A percentile compares a stretch with the other conserved stretches of the same genome.
Conservation (phyloP, 129 eudicot genomes). For the Centella asiatica region DNA sequence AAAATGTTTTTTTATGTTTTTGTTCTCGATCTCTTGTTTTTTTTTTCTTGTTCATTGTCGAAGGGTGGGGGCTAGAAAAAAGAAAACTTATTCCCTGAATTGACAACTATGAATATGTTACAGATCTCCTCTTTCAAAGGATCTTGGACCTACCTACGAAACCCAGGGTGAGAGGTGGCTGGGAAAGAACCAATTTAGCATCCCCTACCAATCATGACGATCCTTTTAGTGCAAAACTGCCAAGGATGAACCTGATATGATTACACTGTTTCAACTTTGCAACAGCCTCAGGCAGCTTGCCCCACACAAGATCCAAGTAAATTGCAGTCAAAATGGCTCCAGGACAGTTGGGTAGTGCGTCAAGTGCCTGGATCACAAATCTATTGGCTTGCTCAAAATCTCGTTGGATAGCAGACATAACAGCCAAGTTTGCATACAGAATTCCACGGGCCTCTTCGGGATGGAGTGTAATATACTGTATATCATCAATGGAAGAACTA, state of each 20-base stretch:
- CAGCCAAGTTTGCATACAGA: conserved; percentile 58
- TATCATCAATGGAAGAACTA: conserved; percentile 26
- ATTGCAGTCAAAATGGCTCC: conserved; percentile 65
- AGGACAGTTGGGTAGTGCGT: conserved; percentile 38
- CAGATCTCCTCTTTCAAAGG: conserved; percentile 57
- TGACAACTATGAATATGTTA: conserved; percentile 56
- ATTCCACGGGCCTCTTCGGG: conserved; percentile 85
- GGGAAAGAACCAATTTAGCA: conserved; percentile 14
- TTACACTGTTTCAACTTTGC: conserved; percentile 57
- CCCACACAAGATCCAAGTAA: conserved; percentile 64
- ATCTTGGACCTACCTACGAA: conserved; percentile 55
- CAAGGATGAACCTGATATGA: conserved; percentile 44
- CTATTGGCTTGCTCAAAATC: conserved; percentile 62
- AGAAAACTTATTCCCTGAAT: conserved; percentile 43
- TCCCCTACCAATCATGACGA: conserved; percentile 17
- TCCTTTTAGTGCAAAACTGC: conserved; percentile 35
- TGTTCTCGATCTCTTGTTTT: too few relatives aligned
- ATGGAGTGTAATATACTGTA: conserved; percentile 30
- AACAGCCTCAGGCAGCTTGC: conserved; percentile 53
- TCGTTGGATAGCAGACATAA: conserved; percentile 62
- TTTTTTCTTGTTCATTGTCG: too few relatives aligned
- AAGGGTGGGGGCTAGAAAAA: too few relatives aligned
- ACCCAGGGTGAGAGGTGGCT: conserved; percentile 25
- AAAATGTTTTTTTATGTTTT: too few relatives aligned
- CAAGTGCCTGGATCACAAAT: conserved; percentile 48